phyloP scores from a whole-genome alignment of 257 asterid species.

The Capsicum chinense region DNA sequence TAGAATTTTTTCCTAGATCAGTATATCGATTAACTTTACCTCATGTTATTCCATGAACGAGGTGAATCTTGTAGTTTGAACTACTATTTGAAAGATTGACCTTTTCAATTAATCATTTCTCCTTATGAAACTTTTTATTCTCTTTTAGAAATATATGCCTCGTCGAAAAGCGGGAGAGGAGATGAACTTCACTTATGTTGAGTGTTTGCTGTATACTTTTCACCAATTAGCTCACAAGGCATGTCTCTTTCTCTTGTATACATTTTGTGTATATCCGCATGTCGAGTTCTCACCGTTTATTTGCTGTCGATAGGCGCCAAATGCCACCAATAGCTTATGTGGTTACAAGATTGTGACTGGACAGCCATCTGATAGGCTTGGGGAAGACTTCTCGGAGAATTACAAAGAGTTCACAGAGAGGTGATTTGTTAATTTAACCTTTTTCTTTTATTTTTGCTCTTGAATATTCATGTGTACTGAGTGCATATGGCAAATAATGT shows the following conservation, averaged over 20 bases:
- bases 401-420: conserved; percentile 79
- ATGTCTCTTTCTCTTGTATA: conserved; percentile 28
- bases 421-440: conserved; percentile 44
- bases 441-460: neutral
- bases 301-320: conserved; percentile 71
- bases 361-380: conserved; percentile 96
- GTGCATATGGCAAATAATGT: neutral
- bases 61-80: conserved; percentile 18
- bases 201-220: conserved; percentile 85
- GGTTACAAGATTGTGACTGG: conserved; percentile 98
- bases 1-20: neutral
- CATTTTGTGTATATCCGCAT: conserved; percentile 29
- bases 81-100: neutral
- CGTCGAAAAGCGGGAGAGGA: conserved; percentile 79
- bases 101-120: neutral
- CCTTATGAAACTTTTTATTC: neutral
- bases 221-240: conserved; percentile 94
- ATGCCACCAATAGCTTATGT: conserved; percentile 86
- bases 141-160: conserved; percentile 81
- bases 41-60: neutral
- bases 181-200: conserved; percentile 85
- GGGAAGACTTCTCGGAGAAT: conserved; percentile 89
- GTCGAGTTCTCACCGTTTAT: conserved; percentile 35
- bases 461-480: neutral
- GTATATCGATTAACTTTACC: neutral